Evolutionary conservation across 768 basidiomycete genomes (phyloP).

Genomic region (Sarcomyxa edulis): DNA sequence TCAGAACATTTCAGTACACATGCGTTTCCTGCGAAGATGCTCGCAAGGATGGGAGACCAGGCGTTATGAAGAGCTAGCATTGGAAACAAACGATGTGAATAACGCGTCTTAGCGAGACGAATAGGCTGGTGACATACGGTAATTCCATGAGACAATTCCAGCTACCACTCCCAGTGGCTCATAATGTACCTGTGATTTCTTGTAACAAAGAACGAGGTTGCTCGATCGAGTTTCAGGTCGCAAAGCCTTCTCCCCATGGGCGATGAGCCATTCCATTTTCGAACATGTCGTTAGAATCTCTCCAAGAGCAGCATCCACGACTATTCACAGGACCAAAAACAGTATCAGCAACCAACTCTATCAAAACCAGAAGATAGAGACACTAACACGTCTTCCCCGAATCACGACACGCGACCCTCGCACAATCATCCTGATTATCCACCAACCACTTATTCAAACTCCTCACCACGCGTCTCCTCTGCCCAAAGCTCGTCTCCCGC

Average conservation of each 20-base stretch:
- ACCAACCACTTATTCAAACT: slow-evolving; percentile 91
- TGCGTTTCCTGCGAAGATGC: slow-evolving; percentile 86
- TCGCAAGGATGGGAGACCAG: slow-evolving; percentile 89
- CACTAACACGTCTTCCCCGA: slow-evolving; percentile 89
- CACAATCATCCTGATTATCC: slow-evolving; percentile 83
- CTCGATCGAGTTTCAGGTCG: slow-evolving; percentile 65
- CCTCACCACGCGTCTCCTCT: slow-evolving; percentile 78
- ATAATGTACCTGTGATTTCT: slow-evolving; percentile 73
- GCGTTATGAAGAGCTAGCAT: slow-evolving; percentile 84
- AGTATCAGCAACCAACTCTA: background rate
- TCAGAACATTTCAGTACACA: slow-evolving; percentile 91
- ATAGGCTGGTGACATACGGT: slow-evolving; percentile 45
- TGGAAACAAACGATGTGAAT: background rate
- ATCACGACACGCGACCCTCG: slow-evolving; percentile 85
- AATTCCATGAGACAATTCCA: slow-evolving; percentile 94
- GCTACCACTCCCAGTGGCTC: slow-evolving; percentile 92
- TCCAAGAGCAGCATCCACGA: slow-evolving; percentile 90
- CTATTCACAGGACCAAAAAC: slow-evolving; percentile 31
- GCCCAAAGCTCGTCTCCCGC: slow-evolving; percentile 68
- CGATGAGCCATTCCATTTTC: slow-evolving; percentile 89
- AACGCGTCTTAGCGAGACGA: slow-evolving; percentile 2
- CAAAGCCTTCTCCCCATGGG: slow-evolving; percentile 76
- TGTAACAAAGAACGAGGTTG: slow-evolving; percentile 70
- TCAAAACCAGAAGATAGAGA: background rate
- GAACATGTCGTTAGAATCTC: slow-evolving; percentile 94